Base-by-base conservation (phyloP, 495 filamentous ascomycete species). In the Tetracladium setigerum region DNA sequence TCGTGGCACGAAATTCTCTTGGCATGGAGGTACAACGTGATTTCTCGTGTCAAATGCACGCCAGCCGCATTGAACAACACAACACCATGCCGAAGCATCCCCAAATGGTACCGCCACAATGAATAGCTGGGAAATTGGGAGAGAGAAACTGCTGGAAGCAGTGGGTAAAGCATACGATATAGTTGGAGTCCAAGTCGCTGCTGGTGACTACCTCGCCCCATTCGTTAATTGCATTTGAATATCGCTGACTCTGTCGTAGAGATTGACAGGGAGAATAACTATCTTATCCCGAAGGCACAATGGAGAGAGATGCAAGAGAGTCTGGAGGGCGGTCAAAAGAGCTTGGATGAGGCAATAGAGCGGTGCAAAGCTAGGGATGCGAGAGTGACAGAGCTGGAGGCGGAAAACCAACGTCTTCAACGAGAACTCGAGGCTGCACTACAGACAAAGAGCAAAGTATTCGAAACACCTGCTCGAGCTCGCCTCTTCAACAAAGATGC, bases 41-140 rank as follows among this genome's bases (percentile, higher is more conserved):
- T 27, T 27, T 27, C 3, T 27, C 22, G 22, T 27, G 22, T 27
- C 22, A n/a, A n/a, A n/a, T n/a, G n/a, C n/a, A n/a, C n/a, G 3
- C 22, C 22, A 3, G 22, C 22, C 7, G 22, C 22, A 27, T 27
- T 27, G 3, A 3, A 27, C 22, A 3, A 3, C 22, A 7, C 7
- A 7, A 27, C 22, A 7, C 22, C 22, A 27, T 27, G 22, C 7
- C 22, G 7, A 3, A 7, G 22, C 7, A 27, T 27, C 22, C 22
- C 22, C 22, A 7, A 27, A 27, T 7, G n/a, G 3, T 27, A 27
- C 41, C 2, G 7, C 11, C 38, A 30, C 30, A 17, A 56, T 59
- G 57, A 47, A 59, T 11, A 56, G 46, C 19, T 59, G 49, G 57
- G 17, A 38, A 35, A 48, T 42, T 37, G 57, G 53, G 18, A 44